Base-by-base conservation (phyloP, 441 rosid species). In the Aquilaria agallochum region DNA sequence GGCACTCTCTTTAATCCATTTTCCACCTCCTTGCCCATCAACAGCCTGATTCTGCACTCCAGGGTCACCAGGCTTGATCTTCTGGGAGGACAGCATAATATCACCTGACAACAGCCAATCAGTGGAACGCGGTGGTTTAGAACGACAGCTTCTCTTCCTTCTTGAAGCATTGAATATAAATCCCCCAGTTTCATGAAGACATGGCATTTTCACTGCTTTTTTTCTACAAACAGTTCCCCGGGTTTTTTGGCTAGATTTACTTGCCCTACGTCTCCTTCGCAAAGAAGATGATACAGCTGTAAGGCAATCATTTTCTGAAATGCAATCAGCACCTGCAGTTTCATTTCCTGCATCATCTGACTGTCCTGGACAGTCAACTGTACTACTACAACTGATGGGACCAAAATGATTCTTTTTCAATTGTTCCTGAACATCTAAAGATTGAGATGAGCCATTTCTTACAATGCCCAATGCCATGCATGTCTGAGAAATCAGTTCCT, bases 61-160 rank as follows among this genome's bases (percentile, higher is more conserved):
- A 76, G 61, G 59, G 57, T 58, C 62, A 47, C 61, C 74, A 75
- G 67, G 73, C 64, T 70, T 80, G 67, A 65, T 70, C 61, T 51
- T 65, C 61, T 50, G 70, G 71, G 83, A 82, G 62, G 72, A 61
- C 68, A 80, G 82, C 33, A 80, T 63, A 62, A 86, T 71, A 69
- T 74, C 83, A 68, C 78, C 76, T 50, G 71, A 65, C 63, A 74
- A 78, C 59, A 96, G 97, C 98, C 90, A 79, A 40, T 58, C 63
- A 58, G 92, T 84, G 71, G 93, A 74, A 60, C 96, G 88, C 66
- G 81, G 80, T 27, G 82, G 72, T 73, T 83, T 90, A 64, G 83
- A 74, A 66, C 74, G 55, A 76, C 72, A 78, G 71, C 88, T 93
- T 72, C 98, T 88, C 84, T 77, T 88, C 80, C 77, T 82, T 71